These are phyloP conservation scores for Sphaerulina populicola DNA, from an alignment of 2,329 filamentous ascomycete species.

Conservation along the genomic window DNA sequence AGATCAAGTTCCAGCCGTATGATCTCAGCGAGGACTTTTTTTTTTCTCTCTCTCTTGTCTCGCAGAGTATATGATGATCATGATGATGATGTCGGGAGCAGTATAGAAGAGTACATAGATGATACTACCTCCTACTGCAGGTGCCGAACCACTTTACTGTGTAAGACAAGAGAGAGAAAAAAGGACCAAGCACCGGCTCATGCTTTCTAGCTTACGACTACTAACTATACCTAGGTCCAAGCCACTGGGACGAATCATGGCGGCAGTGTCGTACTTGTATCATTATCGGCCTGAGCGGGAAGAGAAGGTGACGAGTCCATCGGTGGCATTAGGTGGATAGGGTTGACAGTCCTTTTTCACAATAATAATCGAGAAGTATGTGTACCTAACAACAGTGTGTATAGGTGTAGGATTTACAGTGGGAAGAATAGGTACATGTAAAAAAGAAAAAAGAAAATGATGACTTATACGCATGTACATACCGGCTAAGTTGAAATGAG, in stretches of 20 bases:
- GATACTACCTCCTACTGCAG: too few species aligned
- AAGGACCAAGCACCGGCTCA: conserved; percentile 32
- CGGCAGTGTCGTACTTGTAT: conserved; percentile 9
- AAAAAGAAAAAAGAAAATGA: too few species aligned
- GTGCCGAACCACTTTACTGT: not conserved
- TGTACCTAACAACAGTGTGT: too few species aligned
- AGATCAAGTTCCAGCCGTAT: conserved; percentile 50
- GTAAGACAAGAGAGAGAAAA: not conserved
- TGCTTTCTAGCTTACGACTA: conserved; percentile 22
- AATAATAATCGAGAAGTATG: too few species aligned
- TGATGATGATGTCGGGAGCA: not conserved
- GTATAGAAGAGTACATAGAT: too few species aligned
- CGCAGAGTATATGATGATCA: not conserved
- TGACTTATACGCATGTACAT: too few species aligned
- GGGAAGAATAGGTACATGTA: too few species aligned
- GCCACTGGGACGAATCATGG: conserved; percentile 7
- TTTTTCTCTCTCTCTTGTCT: not conserved
- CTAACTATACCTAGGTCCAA: conserved; percentile 21
- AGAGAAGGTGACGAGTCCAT: not conserved
- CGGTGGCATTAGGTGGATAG: not conserved
- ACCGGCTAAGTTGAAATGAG: not conserved
- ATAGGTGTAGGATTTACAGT: too few species aligned
- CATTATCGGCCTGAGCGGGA: not conserved
- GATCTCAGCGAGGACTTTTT: conserved; percentile 39
- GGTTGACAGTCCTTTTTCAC: not conserved